These are phyloP conservation scores for Apiotrichum sp. DNA, from an alignment of 1,284 basidiomycete genomes.

Conservation along the genomic window DNA sequence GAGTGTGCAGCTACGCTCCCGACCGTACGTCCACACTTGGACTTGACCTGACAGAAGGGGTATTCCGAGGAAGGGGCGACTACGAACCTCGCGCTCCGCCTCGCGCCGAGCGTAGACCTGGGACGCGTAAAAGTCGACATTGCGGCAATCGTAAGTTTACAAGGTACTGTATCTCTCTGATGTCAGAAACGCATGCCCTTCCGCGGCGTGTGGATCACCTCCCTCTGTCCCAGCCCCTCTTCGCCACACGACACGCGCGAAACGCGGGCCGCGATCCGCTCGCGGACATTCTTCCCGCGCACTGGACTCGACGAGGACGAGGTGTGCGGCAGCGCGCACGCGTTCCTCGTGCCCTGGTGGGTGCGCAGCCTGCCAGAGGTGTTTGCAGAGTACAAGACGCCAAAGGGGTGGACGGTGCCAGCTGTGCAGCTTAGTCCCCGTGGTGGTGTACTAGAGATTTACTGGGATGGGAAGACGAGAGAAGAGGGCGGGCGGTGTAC, in stretches of 20 bases:
- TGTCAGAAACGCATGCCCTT: neutral
- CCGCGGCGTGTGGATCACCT: neutral
- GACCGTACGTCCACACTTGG: neutral
- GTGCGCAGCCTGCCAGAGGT: neutral
- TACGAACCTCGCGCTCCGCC: neutral
- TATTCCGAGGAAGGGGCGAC: neutral
- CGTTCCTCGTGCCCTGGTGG: slow-evolving; percentile 4
- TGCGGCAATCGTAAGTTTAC: neutral
- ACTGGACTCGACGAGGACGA: neutral
- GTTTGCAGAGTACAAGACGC: neutral
- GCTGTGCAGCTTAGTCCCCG: neutral
- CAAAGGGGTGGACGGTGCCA: neutral
- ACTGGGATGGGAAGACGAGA: neutral
- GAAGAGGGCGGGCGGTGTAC: neutral
- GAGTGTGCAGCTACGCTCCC: neutral
- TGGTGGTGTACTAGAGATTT: neutral
- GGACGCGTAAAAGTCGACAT: neutral
- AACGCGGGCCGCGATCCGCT: neutral
- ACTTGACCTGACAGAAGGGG: neutral
- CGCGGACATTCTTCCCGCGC: slow-evolving; percentile 1
- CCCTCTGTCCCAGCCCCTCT: neutral
- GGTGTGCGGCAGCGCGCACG: neutral
- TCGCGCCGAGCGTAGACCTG: neutral
- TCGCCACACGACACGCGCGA: no score
- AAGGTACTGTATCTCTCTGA: no score